Percentiles rank a stretch among this genome's conserved stretches.
Evolutionary conservation across 1,284 basidiomycete species (phyloP).

Genomic region (Ceratobasidium sp.): DNA sequence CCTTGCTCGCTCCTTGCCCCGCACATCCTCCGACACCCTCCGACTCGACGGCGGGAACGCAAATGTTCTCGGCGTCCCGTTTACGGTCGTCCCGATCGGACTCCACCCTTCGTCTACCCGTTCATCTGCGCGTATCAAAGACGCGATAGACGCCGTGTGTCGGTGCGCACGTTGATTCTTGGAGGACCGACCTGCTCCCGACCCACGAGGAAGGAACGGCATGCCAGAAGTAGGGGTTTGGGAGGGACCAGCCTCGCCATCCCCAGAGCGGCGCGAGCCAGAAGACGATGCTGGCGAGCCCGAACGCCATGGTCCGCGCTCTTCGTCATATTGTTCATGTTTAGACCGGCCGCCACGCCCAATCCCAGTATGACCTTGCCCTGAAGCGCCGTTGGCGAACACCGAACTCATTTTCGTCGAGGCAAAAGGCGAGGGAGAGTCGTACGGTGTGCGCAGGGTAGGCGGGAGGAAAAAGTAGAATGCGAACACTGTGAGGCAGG

Average conservation of each 20-base stretch:
- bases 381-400: slow-evolving; percentile 41
- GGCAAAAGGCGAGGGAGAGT: slow-evolving; percentile 61
- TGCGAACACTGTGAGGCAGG: slow-evolving; percentile 86
- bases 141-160: slow-evolving; percentile 84
- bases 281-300: slow-evolving; percentile 63
- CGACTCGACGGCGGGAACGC: slow-evolving; percentile 41
- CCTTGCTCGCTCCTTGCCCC: slow-evolving; percentile 6
- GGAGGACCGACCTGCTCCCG: slow-evolving; percentile 54
- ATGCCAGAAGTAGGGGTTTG: slow-evolving; percentile 67
- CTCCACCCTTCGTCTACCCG: slow-evolving; percentile 83
- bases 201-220: slow-evolving; percentile 56
- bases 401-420: slow-evolving; percentile 44
- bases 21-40: slow-evolving; percentile 29
- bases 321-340: slow-evolving; percentile 80
- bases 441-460: slow-evolving; percentile 73
- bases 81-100: slow-evolving; percentile 46
- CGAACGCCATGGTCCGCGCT: slow-evolving; percentile 57
- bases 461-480: slow-evolving; percentile 93
- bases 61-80: slow-evolving; percentile 43
- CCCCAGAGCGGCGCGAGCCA: slow-evolving; percentile 55
- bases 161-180: slow-evolving; percentile 61
- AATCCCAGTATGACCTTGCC: slow-evolving; percentile 55
- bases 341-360: slow-evolving; percentile 63
- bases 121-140: slow-evolving; percentile 79
- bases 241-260: slow-evolving; percentile 69